Evolutionary conservation across 768 basidiomycete genomes (phyloP), one percentile per base, ranked within the genome.

Genomic region (Boletus coccyginus): DNA sequence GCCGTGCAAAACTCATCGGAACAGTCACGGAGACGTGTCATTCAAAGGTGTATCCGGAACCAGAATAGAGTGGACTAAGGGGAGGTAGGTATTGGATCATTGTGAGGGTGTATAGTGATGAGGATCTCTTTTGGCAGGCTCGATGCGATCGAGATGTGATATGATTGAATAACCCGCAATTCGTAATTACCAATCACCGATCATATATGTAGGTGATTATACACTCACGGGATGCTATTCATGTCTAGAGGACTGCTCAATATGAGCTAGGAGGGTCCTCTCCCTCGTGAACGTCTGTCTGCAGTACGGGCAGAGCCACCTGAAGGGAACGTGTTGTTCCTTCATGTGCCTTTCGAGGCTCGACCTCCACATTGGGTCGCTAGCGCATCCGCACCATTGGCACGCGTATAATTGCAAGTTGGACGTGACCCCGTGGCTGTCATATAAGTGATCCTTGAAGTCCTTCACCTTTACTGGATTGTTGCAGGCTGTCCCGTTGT

Each of bases 231-330:
- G 5, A 27, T 21, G 27, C 13, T 19, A 45, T 16, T 21, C 36
- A 35, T 50, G 24, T 21, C 12, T 38, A 24, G 21, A 44, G 33
- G 6, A 1, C 16, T 42, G 48, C 11, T 16, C 12, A 13, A 57
- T 29, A 51, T 65, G 64, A 0, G 32, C n/a, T 17, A 1, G 1
- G 32, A 60, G 32, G 1, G 58, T 54, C 0, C 5, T 0, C 2
- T 58, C 53, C 52, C 62, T 61, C 13, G 61, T 50, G 39, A 60
- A 60, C 3, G 33, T 41, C 0, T 10, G 7, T 2, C 0, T 1
- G 16, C 63, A 65, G 2, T 0, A 0, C 0, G 52, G 56, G 13
- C 64, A 66, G 0, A 52, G 45, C 64, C 65, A 66, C 11, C 7
- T 53, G 2, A 16, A 51, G 0, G 60, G 51, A 13, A 61, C 8